Percentiles rank a stretch among this genome's conserved stretches.
These are phyloP conservation scores for Corrigiola litoralis DNA, from an alignment of 179 eudicot genomes.

Conservation along the genomic window DNA sequence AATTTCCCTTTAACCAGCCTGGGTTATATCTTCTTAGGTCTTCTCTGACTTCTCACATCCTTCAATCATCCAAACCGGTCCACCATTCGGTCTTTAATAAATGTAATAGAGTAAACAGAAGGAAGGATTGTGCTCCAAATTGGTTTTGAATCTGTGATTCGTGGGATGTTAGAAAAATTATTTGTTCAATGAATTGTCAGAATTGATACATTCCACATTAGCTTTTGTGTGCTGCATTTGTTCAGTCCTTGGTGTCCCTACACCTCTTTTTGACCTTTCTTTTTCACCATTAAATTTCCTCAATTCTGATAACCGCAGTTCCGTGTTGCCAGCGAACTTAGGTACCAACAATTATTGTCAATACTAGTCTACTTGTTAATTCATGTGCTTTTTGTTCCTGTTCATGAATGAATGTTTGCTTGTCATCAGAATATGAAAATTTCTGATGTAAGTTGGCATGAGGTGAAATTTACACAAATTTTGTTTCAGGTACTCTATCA, in stretches of 20 bases:
- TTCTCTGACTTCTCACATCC: too few species aligned
- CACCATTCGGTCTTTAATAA: too few species aligned
- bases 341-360: too few species aligned
- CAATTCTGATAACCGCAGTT: not conserved
- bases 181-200: not conserved
- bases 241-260: not conserved
- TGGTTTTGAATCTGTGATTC: too few species aligned
- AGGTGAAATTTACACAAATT: not conserved
- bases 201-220: not conserved
- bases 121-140: too few species aligned
- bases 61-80: too few species aligned
- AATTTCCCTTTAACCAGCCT: too few species aligned
- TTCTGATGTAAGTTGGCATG: not conserved
- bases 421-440: not conserved
- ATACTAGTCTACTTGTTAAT: not conserved
- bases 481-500: slow-evolving; percentile 48
- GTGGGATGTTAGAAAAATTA: too few species aligned
- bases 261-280: not conserved
- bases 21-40: too few species aligned
- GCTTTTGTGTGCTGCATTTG: not conserved
- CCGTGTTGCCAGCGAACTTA: not conserved
- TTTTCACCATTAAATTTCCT: not conserved
- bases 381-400: not conserved
- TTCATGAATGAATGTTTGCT: not conserved
- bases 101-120: too few species aligned